These are phyloP conservation scores for Diaporthe longicolla DNA, from an alignment of 2,329 filamentous ascomycete genomes.

Conservation along the genomic window DNA sequence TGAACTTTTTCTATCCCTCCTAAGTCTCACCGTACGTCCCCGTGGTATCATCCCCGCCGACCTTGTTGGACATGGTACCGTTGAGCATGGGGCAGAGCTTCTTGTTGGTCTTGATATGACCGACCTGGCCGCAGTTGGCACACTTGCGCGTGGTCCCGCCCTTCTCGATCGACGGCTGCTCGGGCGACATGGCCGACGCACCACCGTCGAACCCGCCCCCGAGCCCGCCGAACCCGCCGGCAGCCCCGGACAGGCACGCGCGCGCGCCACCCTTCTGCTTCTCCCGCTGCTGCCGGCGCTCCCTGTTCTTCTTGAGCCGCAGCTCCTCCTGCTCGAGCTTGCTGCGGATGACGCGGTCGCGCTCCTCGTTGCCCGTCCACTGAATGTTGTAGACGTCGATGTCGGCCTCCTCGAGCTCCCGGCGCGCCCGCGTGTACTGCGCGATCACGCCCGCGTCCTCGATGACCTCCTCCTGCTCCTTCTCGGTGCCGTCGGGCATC, in stretches of 20 bases:
- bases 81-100: constrained; percentile 66
- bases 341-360: constrained; percentile 70
- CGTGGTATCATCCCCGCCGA: constrained; percentile 37
- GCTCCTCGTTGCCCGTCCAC: constrained; percentile 76
- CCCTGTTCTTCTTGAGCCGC: constrained; percentile 91
- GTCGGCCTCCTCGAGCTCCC: constrained; percentile 77
- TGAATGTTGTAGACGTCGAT: constrained; percentile 75
- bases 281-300: constrained; percentile 89
- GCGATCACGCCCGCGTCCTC: constrained; percentile 89
- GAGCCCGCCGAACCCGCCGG: constrained; percentile 56
- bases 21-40: constrained; percentile 42
- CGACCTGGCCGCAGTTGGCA: constrained; percentile 95
- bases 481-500: constrained; percentile 63
- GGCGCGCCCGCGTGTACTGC: constrained; percentile 86
- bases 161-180: constrained; percentile 60
- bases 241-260: constrained; percentile 46
- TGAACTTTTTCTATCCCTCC: background rate
- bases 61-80: constrained; percentile 41
- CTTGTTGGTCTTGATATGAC: constrained; percentile 99
- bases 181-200: constrained; percentile 59
- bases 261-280: constrained; percentile 76
- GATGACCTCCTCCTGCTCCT: constrained; percentile 77
- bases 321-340: constrained; percentile 82
- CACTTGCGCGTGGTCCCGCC: constrained; percentile 89
- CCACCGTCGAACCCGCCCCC: background rate